These are phyloP conservation scores for Tolypocladium pustulatum DNA, from an alignment of 2,329 filamentous ascomycete genomes.

Conservation along the genomic window DNA sequence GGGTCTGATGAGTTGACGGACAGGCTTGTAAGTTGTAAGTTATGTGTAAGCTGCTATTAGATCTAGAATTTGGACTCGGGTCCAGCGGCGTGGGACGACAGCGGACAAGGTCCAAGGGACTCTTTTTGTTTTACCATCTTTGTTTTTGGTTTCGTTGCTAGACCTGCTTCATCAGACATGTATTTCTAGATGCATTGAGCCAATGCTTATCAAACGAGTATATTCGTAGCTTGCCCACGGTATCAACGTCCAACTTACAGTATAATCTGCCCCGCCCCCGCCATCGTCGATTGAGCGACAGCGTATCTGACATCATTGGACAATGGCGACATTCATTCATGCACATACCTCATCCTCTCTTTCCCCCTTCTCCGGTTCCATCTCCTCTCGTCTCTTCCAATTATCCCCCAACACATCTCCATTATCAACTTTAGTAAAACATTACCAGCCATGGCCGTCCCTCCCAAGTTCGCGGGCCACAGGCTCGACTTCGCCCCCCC, in stretches of 20 bases:
- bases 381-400: background rate
- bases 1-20: background rate
- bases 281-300: background rate
- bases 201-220: background rate
- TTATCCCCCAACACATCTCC: background rate
- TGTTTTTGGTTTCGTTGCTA: background rate
- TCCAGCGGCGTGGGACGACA: background rate
- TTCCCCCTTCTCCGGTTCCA: background rate
- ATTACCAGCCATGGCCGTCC: constrained; percentile 52
- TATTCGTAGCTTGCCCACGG: too few species aligned
- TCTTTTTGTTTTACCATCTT: background rate
- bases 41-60: too few species aligned
- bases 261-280: background rate
- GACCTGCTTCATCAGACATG: background rate
- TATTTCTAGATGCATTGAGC: background rate
- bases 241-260: background rate
- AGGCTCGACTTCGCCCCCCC: constrained; percentile 43
- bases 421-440: background rate
- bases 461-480: constrained; percentile 67
- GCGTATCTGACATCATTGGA: background rate
- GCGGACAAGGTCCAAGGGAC: background rate
- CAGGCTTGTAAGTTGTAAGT: background rate
- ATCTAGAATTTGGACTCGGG: background rate
- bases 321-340: background rate
- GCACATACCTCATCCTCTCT: background rate